Evolutionary conservation across 1,284 basidiomycete species (phyloP), one percentile per base, ranked within the genome.

Genomic region (Bjerkandera adusta): DNA sequence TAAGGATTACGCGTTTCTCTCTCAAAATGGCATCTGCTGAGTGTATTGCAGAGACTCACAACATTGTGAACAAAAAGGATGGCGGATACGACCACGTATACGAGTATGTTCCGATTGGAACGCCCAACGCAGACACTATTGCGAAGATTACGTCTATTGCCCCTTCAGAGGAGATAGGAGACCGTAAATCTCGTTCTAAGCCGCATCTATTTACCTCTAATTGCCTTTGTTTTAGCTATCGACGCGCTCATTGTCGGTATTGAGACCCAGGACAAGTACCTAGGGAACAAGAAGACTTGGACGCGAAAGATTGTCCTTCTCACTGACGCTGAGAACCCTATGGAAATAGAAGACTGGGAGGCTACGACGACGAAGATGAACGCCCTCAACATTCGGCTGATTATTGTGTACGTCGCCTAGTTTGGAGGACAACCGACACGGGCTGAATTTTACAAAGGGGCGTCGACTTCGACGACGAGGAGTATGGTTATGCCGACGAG

Each of bases 201-300:
- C n/a, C n/a, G n/a, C n/a, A n/a, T n/a, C n/a, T n/a, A n/a, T 30
- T n/a, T 15, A 24, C 36, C 25, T 22, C 35, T 40, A 34, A 42
- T 29, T 18, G 21, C 16, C 47, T 38, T 45, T 22, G 4, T 55
- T n/a, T 5, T 22, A 96, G 92, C 93, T 3, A 75, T 97, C 40
- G 91, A 94, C 55, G 92, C 85, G 2, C 67, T 97, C 30, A 85
- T 96, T 52, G 92, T 95, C 10, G 90, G 78, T 1, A 78, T 93
- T 43, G 84, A 94, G 63, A 86, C 89, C 11, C 82, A 92, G 65
- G 69, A 77, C 45, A 55, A 64, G 11, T 76, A 83, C 57, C 71
- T 91, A 12, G 69, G 57, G 15, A 79, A 71, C 52, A 88, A 86
- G 68, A 77, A 77, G 54, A 77, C 79, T 0, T 95, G 92, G 92